These are phyloP conservation scores for Papiliotrema fonsecae DNA, from an alignment of 1,284 basidiomycete genomes.

Conservation along the genomic window DNA sequence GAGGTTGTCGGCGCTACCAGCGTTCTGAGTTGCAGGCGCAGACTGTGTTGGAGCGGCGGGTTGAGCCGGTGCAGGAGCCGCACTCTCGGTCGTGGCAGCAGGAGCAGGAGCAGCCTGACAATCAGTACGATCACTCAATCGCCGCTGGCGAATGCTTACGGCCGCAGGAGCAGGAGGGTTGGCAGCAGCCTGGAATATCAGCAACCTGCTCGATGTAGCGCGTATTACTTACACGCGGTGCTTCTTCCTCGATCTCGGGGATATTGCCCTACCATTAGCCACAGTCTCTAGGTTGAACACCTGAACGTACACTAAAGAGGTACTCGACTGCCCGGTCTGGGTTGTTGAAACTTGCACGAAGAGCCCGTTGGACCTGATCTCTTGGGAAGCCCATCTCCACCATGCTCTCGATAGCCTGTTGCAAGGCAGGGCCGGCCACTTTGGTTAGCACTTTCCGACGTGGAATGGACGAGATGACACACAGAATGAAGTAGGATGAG, in stretches of 20 bases:
- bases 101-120: slow-evolving; percentile 29
- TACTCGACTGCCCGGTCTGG: slow-evolving; percentile 98
- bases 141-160: not conserved
- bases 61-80: slow-evolving; percentile 45
- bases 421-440: slow-evolving; percentile 68
- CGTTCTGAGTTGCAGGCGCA: slow-evolving; percentile 30
- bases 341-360: slow-evolving; percentile 96
- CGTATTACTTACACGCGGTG: too few relatives aligned
- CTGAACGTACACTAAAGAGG: slow-evolving; percentile 72
- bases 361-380: slow-evolving; percentile 76
- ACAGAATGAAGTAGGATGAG: slow-evolving; percentile 24
- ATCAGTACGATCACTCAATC: not conserved
- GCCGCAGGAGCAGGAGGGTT: slow-evolving; percentile 25
- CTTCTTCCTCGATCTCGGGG: slow-evolving; percentile 28
- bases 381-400: slow-evolving; percentile 92
- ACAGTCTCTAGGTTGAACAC: not conserved
- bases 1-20: slow-evolving; percentile 48
- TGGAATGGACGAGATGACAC: slow-evolving; percentile 9
- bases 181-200: slow-evolving; percentile 8
- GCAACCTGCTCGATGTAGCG: too few relatives aligned
- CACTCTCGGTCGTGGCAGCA: slow-evolving; percentile 47
- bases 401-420: slow-evolving; percentile 74
- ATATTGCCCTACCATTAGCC: slow-evolving; percentile 34
- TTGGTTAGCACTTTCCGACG: not conserved
- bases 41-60: slow-evolving; percentile 38